Evolutionary conservation across 2,329 filamentous ascomycete species (phyloP), one percentile per base, ranked within the genome.

Genomic region (Chaetomiaceae sp.): DNA sequence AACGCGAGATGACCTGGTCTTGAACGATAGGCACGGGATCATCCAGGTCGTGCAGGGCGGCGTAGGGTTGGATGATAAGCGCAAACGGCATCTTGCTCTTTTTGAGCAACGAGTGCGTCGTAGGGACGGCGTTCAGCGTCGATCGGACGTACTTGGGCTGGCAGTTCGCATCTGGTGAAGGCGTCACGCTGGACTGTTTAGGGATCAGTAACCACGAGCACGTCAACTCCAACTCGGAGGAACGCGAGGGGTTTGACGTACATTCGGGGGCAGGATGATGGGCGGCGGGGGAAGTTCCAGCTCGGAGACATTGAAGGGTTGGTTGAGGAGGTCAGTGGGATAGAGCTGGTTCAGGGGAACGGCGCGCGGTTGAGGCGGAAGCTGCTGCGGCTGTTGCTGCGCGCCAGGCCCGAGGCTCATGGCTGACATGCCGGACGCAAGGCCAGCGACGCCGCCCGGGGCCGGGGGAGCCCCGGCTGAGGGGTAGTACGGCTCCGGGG

Each of bases 71-170:
- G 56, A 98, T 96, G 53, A 97, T 83, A 30, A 98, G 82, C 33
- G 91, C 90, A 63, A 97, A 95, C 1, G 93, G 93, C 48, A 98
- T 76, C 67, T 90, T 93, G 46, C 90, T 95, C 72, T 97, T 97
- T 72, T 97, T 98, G 50, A 98, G 77, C 20, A 97, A 76, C 17
- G 87, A 93, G 66, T 94, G 81, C 48, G 88, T 96, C 18, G 89
- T 95, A 3, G 93, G 93, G 35, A 96, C 84, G 20, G 88, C 88
- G 66, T 97, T 97, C 54, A 98, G 71, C 6, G 93, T 97, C 17
- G 93, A 97, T 58, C 93, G 87, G 55, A 97, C 84, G 65, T 94
- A 98, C 73, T 94, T 94, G 19, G 90, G 79, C 45, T 88, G 81
- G 71, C 90, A 95, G 69, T 97, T 98, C 51, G 93, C 84, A 63